Base-by-base conservation (phyloP, 768 basidiomycete species). In the Lactifluus pinguis region DNA sequence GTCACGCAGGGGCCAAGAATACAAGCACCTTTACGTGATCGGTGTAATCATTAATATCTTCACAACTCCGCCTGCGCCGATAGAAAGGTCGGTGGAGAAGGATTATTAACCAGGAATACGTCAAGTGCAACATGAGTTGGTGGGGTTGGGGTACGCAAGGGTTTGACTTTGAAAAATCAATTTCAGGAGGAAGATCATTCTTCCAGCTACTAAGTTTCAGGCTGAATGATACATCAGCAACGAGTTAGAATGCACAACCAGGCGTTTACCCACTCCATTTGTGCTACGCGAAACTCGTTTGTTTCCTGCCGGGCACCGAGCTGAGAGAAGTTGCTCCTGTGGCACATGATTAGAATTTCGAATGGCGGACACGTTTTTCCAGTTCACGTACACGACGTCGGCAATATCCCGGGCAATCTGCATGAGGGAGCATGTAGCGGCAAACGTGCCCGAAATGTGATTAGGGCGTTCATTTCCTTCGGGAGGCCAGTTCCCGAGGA, bases 401-500 rank as follows among this genome's bases (percentile, higher is more conserved):
- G 57, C 25, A 34, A 66, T 57, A 8, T 65, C 49, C 34, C 65
- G 45, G 11, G 65, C 65, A 50, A 66, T 65, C 32, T 59, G 59
- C 49, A 66, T 61, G 41, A 66, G 57, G n/a, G 58, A 54, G 19
- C 63, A 65, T 3, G 65, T 66, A 4, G 59, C 63, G 15, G 53
- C 36, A 51, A 66, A 66, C 17, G 63, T 66, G 30, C 56, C 55
- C 9, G 65, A 57, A 36, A 66, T 50, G n/a, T 52, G 59, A 15
- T 57, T 64, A 2, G 65, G 59, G 3, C 36, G 30, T 39, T 45
- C 17, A 25, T 42, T 64, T 17, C 74, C 74, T 6, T 74, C 70
- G 7, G 76, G 73, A 4, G 73, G 71, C 68, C 80, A 75, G 51
- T 72, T 70, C 75, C 77, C 83, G 25, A 74, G 72, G 63, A 76